Base-by-base conservation (phyloP, 176 grass and related monocot species). In the Rhynchospora tenuis region DNA sequence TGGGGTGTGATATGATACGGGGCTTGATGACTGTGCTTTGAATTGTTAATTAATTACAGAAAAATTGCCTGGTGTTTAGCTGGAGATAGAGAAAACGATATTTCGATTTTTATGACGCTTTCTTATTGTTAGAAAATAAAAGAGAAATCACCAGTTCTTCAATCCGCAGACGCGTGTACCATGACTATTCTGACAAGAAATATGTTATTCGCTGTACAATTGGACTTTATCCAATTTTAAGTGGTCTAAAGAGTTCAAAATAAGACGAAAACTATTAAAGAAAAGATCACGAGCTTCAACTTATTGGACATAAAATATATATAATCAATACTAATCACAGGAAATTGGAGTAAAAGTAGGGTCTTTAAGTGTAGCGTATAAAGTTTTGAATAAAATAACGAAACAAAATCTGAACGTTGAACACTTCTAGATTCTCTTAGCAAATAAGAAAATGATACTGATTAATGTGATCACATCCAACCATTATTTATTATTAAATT, bases 11-110 rank as follows among this genome's bases (percentile, higher is more conserved):
- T 73, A 46, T 38, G 33, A 5, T 19, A 48, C 38, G 9, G 0
- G 9, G 17, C 1, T 71, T 20, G 24, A 47, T 72, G 68, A 72
- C 4, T 24, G 69, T 24, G 69, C 46, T 46, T 50, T 73, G 19
- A 50, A 73, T 20, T 50, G 48, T 23, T 38, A 50, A 73, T 48
- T 12, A 50, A 73, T 73, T n/a, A 15, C 1, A 73, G 31, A 50
- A 71, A 73, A 73, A 62, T 48, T 50, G 70, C 50, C 70, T 73
- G 45, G 70, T 51, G n/a, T 20, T 73, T 44, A 73, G 45, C 70
- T 76, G 12, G 46, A 28, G 27, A 74, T 74, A 74, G 27, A 55
- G 0, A 17, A 76, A 76, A 27, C 33, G 16, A 3, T 55, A 0
- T 17, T 17, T 55, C 29, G 0, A 27, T 26, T 28, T 76, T 12